A percentile compares a stretch with the other conserved stretches of the same genome.
Evolutionary conservation across 345 rosid genomes (phyloP).

Genomic region (Lagerstroemia speciosa): DNA sequence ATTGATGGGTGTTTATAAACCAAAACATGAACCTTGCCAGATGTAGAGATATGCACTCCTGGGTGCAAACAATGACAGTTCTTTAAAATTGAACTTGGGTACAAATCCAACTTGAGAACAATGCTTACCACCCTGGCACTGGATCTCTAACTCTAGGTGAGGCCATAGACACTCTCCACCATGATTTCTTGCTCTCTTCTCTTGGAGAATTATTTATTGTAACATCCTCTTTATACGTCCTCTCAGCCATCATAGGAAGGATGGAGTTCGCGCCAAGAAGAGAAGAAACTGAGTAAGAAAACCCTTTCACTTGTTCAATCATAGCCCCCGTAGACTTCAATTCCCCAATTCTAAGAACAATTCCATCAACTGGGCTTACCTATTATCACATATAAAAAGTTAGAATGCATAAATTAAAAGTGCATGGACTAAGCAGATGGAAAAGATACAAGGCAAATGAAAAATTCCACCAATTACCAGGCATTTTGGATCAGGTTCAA

Average conservation of each 20-base stretch:
- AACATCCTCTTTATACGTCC: slow-evolving; percentile 21
- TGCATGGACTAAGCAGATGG: neutral
- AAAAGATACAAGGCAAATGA: neutral
- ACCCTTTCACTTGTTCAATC: slow-evolving; percentile 97
- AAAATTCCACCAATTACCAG: slow-evolving; percentile 87
- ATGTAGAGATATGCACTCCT: neutral
- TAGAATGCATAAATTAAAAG: slow-evolving; percentile 5
- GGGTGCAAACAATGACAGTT: neutral
- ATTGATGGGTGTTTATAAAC: neutral
- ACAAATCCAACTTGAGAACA: neutral
- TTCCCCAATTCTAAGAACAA: slow-evolving; percentile 73
- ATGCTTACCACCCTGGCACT: slow-evolving; percentile 39
- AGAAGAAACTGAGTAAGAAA: slow-evolving; percentile 71
- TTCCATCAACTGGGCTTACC: slow-evolving; percentile 97
- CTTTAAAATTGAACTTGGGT: neutral
- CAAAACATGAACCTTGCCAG: neutral
- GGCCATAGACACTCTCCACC: slow-evolving; percentile 78
- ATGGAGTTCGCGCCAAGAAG: slow-evolving; percentile 77
- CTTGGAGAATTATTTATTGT: slow-evolving; percentile 25
- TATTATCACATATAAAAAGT: slow-evolving; percentile 20
- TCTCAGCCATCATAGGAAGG: slow-evolving; percentile 52
- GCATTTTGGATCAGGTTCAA: slow-evolving; percentile 69
- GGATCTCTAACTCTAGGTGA: slow-evolving; percentile 63
- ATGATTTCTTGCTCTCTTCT: slow-evolving; percentile 52
- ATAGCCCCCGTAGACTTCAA: slow-evolving; percentile 65